Conservation (phyloP, 2,329 filamentous ascomycete genomes). For the Zymoseptoria pseudotritici region DNA sequence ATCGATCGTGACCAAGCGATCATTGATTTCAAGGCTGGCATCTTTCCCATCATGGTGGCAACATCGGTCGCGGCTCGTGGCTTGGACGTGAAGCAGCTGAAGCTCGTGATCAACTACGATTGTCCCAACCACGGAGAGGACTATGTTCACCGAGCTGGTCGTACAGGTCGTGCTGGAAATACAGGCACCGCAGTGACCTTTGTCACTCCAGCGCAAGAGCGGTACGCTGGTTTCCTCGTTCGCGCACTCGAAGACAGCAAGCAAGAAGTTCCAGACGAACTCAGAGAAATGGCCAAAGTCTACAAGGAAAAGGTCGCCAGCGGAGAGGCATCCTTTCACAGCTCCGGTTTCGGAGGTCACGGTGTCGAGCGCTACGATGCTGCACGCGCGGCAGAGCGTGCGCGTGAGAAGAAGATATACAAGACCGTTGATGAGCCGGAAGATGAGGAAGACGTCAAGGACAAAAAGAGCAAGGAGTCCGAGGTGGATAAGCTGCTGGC, state of each 20-base stretch:
- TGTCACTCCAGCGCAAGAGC: constrained; percentile 83
- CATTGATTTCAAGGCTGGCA: constrained; percentile 84
- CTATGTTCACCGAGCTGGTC: constrained; percentile 89
- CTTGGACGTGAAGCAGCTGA: constrained; percentile 90
- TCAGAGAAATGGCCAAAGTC: constrained; percentile 54
- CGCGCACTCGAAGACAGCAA: constrained; percentile 91
- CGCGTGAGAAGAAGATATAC: constrained; percentile 80
- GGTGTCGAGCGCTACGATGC: constrained; percentile 87
- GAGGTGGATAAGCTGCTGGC: constrained; percentile 49
- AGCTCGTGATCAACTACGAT: constrained; percentile 92
- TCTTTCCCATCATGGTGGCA: constrained; percentile 82
- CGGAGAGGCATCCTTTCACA: constrained; percentile 77
- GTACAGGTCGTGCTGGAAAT: constrained; percentile 89
- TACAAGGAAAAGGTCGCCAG: constrained; percentile 88
- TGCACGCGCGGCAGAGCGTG: constrained; percentile 78
- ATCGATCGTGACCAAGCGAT: constrained; percentile 89
- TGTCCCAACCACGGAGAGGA: constrained; percentile 92
- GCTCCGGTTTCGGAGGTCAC: constrained; percentile 88
- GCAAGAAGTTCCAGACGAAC: constrained; percentile 66
- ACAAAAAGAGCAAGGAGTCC: constrained; percentile 33
- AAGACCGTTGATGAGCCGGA: constrained; percentile 81
- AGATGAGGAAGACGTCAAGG: constrained; percentile 65
- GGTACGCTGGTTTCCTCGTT: constrained; percentile 77
- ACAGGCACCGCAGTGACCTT: constrained; percentile 93
- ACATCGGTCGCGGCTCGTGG: constrained; percentile 94